A percentile compares a stretch with the other conserved stretches of the same genome.
Conservation (phyloP, 1,284 basidiomycete species). For the Clitocybe nebularis region DNA sequence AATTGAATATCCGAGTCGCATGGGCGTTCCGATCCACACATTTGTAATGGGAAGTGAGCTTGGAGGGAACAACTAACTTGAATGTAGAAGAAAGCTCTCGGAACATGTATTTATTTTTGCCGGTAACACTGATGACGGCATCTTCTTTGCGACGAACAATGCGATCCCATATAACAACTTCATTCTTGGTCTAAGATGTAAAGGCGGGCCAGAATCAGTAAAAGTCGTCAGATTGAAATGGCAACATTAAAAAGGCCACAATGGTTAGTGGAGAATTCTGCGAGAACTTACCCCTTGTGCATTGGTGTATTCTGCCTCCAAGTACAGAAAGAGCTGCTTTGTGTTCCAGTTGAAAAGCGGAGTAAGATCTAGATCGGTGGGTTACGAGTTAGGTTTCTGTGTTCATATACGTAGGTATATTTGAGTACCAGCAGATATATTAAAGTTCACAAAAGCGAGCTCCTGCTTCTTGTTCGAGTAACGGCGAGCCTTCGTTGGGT, state of each 20-base stretch:
- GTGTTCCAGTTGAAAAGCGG: constrained; percentile 93
- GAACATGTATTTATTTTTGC: constrained; percentile 83
- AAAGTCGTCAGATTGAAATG: constrained; percentile 6
- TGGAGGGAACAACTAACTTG: constrained; percentile 51
- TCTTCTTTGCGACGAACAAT: constrained; percentile 79
- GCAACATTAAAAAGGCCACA: not conserved
- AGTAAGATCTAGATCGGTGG: constrained; percentile 54
- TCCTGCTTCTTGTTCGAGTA: constrained; percentile 62
- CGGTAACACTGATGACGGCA: constrained; percentile 61
- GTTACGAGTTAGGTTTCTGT: constrained; percentile 5
- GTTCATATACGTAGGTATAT: no score
- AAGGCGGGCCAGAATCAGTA: constrained; percentile 1
- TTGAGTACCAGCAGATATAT: constrained; percentile 72
- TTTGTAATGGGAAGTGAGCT: no score
- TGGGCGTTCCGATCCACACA: no score
- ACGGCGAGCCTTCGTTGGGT: constrained; percentile 50
- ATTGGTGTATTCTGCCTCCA: constrained; percentile 77
- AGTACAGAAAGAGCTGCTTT: constrained; percentile 86
- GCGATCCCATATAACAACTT: constrained; percentile 89
- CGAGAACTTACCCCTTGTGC: constrained; percentile 55
- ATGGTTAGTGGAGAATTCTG: not conserved
- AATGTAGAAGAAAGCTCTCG: constrained; percentile 75
- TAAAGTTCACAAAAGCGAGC: constrained; percentile 73
- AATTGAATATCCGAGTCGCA: constrained; percentile 5
- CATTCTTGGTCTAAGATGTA: constrained; percentile 63